Evolutionary conservation across 176 grass and related monocot genomes (phyloP).

Genomic region (Metroxylon sagu): DNA sequence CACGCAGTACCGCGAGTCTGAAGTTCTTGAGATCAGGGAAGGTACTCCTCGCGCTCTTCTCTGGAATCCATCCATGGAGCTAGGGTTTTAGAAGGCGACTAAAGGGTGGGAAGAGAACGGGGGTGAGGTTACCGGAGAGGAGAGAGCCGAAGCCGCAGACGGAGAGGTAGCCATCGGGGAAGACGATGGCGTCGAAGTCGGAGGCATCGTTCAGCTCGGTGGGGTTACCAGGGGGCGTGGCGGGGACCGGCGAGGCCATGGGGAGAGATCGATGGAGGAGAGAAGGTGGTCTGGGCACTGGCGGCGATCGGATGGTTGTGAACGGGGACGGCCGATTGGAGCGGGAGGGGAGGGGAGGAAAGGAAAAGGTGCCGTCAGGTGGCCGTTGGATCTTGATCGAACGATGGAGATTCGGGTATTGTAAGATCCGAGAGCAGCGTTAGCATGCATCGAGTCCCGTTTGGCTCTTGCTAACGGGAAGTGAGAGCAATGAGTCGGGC

Average conservation of each 20-base stretch:
- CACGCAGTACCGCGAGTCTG: conserved; percentile 45
- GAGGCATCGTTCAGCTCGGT: conserved; percentile 30
- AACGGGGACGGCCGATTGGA: no score
- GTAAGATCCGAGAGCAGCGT: not conserved
- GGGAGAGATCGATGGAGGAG: conserved; percentile 15
- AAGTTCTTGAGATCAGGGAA: conserved; percentile 81
- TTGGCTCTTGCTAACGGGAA: no score
- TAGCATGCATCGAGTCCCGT: not conserved
- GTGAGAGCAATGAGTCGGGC: no score
- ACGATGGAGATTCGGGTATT: not conserved
- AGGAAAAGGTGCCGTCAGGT: not conserved
- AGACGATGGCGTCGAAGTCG: conserved; percentile 41
- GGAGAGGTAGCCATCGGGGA: conserved; percentile 44
- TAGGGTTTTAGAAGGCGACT: not conserved
- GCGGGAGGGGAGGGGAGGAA: not conserved
- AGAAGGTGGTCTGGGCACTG: not conserved
- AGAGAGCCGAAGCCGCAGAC: conserved; percentile 85
- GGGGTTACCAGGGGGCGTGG: not conserved
- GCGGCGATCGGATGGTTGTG: not conserved
- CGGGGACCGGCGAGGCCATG: conserved; percentile 9
- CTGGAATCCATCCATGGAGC: conserved; percentile 17
- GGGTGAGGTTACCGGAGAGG: conserved; percentile 49
- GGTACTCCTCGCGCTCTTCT: conserved; percentile 89
- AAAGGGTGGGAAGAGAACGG: not conserved
- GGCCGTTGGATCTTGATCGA: conserved; percentile 43